phyloP scores from a whole-genome alignment of 176 grass and related monocot genomes.

The Poa annua region DNA sequence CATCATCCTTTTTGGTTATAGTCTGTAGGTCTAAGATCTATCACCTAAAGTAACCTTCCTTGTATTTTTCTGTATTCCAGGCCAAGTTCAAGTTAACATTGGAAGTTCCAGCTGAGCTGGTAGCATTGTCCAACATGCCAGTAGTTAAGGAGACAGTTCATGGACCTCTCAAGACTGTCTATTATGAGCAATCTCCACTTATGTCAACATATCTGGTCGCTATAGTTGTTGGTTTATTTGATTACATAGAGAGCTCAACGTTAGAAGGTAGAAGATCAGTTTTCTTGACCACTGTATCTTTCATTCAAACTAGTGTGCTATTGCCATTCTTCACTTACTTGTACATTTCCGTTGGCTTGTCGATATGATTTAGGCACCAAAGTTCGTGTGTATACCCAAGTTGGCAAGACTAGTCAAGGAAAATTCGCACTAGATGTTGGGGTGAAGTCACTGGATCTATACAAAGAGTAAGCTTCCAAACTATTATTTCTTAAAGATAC shows the following conservation, averaged over 20 bases:
- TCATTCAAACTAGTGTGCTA: slow-evolving; percentile 9
- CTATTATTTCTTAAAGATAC: slow-evolving; percentile 21
- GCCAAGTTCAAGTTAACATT: slow-evolving; percentile 86
- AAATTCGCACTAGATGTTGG: slow-evolving; percentile 84
- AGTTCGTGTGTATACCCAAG: slow-evolving; percentile 78
- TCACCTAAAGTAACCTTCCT: neutral
- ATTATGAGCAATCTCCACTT: slow-evolving; percentile 79
- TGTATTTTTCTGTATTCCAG: slow-evolving; percentile 50
- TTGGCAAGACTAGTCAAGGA: slow-evolving; percentile 78
- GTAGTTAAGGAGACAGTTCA: slow-evolving; percentile 48
- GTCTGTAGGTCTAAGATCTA: neutral
- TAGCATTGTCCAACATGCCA: slow-evolving; percentile 94
- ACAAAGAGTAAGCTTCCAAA: slow-evolving; percentile 63
- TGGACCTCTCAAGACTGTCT: slow-evolving; percentile 59
- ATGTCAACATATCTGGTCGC: slow-evolving; percentile 99
- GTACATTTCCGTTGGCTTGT: slow-evolving; percentile 11
- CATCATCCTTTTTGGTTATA: neutral
- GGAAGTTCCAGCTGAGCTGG: slow-evolving; percentile 67
- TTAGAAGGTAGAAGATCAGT: slow-evolving; percentile 53
- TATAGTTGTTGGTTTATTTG: slow-evolving; percentile 78
- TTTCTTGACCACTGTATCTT: slow-evolving; percentile 6
- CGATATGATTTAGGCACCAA: slow-evolving; percentile 59
- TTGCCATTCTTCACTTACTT: slow-evolving; percentile 9
- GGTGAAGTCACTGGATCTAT: slow-evolving; percentile 74
- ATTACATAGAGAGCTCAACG: slow-evolving; percentile 59